A percentile compares a stretch with the other conserved stretches of the same genome.
Evolutionary conservation across 345 rosid species (phyloP).

Genomic region (Excoecaria agallocha): DNA sequence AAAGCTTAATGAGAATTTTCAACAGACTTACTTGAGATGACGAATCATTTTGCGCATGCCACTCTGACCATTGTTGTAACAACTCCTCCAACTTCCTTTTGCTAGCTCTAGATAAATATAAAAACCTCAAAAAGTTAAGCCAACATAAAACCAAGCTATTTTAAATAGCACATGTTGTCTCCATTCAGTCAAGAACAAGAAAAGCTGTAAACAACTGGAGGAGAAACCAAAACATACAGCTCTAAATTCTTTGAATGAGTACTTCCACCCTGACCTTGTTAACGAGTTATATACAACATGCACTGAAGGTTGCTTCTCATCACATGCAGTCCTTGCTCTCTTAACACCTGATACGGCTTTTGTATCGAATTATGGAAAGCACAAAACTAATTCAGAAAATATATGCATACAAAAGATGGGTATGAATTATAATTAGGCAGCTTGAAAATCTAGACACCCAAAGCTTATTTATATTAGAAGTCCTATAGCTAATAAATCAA

Average conservation of each 20-base stretch:
- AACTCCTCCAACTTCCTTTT: slow-evolving; percentile 76
- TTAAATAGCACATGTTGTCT: slow-evolving; percentile 2
- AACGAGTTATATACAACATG: slow-evolving; percentile 64
- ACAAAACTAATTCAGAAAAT: slow-evolving; percentile 17
- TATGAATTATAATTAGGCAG: neutral
- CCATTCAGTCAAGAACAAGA: slow-evolving; percentile 1
- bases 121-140: slow-evolving; percentile 12
- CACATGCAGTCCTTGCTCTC: slow-evolving; percentile 53
- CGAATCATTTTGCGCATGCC: slow-evolving; percentile 68
- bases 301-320: slow-evolving; percentile 66
- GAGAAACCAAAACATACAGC: slow-evolving; percentile 15
- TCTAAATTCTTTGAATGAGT: slow-evolving; percentile 7
- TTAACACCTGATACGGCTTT: slow-evolving; percentile 67
- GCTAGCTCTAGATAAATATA: slow-evolving; percentile 62
- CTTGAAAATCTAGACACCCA: neutral
- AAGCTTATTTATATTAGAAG: neutral
- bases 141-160: slow-evolving; percentile 13
- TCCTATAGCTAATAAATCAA: neutral
- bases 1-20: neutral
- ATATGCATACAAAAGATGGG: neutral
- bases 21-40: slow-evolving; percentile 42
- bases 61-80: slow-evolving; percentile 87
- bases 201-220: slow-evolving; percentile 1
- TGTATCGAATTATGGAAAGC: slow-evolving; percentile 51
- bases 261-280: slow-evolving; percentile 62